Evolutionary conservation across 768 basidiomycete species (phyloP).

Genomic region (Lanmaoa pseudosensibilis): DNA sequence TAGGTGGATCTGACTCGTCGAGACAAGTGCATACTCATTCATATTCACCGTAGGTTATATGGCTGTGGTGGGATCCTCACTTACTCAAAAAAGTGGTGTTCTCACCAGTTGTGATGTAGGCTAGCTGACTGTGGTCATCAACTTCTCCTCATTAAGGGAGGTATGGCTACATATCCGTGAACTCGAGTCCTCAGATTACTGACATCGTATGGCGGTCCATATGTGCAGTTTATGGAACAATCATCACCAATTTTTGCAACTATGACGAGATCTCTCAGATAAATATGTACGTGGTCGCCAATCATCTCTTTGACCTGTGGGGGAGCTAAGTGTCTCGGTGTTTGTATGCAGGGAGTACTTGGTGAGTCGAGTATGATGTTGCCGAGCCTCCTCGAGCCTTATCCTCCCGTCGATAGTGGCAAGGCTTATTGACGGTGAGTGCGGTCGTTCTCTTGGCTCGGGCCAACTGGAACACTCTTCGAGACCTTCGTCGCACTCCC

Average conservation of each 20-base stretch:
- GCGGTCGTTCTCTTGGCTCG: background rate
- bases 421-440: slow-evolving; percentile 20
- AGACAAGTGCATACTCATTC: background rate
- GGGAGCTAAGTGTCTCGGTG: background rate
- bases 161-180: slow-evolving; percentile 1
- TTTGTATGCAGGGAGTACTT: slow-evolving; percentile 11
- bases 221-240: slow-evolving; percentile 11
- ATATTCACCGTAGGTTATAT: slow-evolving; percentile 10
- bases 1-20: background rate
- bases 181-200: background rate
- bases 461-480: background rate
- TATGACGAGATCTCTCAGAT: slow-evolving; percentile 4
- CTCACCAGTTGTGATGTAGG: slow-evolving; percentile 10
- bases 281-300: slow-evolving; percentile 9
- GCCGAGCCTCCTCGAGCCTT: background rate
- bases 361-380: slow-evolving; percentile 5
- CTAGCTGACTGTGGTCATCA: slow-evolving; percentile 16
- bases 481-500: slow-evolving; percentile 19
- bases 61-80: slow-evolving; percentile 12
- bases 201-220: background rate
- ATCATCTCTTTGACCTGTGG: background rate
- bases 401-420: slow-evolving; percentile 14
- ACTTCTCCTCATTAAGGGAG: slow-evolving; percentile 18
- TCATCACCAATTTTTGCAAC: slow-evolving; percentile 18
- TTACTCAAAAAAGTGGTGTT: background rate